Percentiles rank a stretch among this genome's conserved stretches.
Evolutionary conservation across 805 yeast species (phyloP).

Genomic region (Pichia occidentalis): DNA sequence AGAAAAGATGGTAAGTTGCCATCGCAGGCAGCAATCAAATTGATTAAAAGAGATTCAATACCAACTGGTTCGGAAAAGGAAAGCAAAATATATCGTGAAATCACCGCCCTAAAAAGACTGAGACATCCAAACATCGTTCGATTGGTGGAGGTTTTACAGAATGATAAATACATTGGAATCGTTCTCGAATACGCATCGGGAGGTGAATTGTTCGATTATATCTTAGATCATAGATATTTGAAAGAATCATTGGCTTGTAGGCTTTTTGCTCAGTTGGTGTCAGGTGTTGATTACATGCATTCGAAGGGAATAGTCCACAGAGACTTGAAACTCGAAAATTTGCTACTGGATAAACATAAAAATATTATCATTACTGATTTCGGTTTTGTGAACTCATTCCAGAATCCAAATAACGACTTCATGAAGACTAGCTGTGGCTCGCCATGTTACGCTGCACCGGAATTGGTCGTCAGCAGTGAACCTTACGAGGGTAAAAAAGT

Average conservation of each 20-base stretch:
- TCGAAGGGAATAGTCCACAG: constrained; percentile 74
- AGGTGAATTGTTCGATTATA: constrained; percentile 93
- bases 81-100: constrained; percentile 85
- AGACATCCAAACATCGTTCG: constrained; percentile 92
- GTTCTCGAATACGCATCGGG: constrained; percentile 96
- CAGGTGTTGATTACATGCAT: constrained; percentile 89
- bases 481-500: constrained; percentile 91
- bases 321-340: constrained; percentile 69
- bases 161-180: constrained; percentile 92
- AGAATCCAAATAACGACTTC: constrained; percentile 48
- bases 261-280: constrained; percentile 84
- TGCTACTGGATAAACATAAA: constrained; percentile 75
- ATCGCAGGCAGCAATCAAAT: constrained; percentile 87
- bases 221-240: constrained; percentile 74
- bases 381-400: constrained; percentile 89
- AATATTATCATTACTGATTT: constrained; percentile 85
- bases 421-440: constrained; percentile 97
- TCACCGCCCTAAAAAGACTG: constrained; percentile 77
- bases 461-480: constrained; percentile 76
- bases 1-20: constrained; percentile 73
- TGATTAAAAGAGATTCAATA: constrained; percentile 83
- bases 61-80: constrained; percentile 81
- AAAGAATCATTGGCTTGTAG: constrained; percentile 84
- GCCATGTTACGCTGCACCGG: constrained; percentile 99
- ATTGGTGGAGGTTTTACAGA: constrained; percentile 86